Conservation (phyloP, 1,284 basidiomycete genomes). For the Fomitopsis palustris region DNA sequence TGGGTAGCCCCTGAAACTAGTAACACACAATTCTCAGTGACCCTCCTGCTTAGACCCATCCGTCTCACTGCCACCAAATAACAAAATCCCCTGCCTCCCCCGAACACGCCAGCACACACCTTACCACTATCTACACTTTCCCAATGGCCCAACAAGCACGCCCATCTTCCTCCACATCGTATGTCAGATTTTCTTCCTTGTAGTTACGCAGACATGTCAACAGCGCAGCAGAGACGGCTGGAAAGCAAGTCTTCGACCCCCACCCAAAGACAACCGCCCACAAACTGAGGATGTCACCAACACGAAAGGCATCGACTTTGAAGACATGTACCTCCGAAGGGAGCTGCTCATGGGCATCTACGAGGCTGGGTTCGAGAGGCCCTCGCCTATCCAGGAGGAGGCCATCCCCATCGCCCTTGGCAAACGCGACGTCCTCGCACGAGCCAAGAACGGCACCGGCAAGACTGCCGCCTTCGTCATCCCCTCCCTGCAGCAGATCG, state of each 20-base stretch:
- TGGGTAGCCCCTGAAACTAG: not conserved
- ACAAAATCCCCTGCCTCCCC: not conserved
- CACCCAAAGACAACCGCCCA: conserved; percentile 87
- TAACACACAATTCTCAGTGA: not conserved
- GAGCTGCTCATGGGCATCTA: conserved; percentile 85
- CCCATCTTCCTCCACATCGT: conserved; percentile 42
- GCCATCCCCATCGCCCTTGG: conserved; percentile 87
- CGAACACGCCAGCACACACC: not conserved
- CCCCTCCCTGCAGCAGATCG: conserved; percentile 92
- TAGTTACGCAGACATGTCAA: not conserved
- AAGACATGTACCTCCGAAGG: conserved; percentile 64
- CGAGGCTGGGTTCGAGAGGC: conserved; percentile 95
- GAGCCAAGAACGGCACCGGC: conserved; percentile 88
- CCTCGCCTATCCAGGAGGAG: conserved; percentile 98
- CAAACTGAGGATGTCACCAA: conserved; percentile 94
- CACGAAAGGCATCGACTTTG: conserved; percentile 90
- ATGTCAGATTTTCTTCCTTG: conserved; percentile 12
- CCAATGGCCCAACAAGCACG: conserved; percentile 39
- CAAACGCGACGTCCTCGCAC: conserved; percentile 89
- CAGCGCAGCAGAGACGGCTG: conserved; percentile 40
- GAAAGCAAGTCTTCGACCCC: conserved; percentile 78
- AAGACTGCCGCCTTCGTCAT: conserved; percentile 99
- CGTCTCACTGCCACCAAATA: not conserved
- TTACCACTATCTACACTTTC: not conserved
- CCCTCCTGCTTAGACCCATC: not conserved